Conservation (phyloP, 257 asterid genomes). For the Ocimum tenuiflorum region DNA sequence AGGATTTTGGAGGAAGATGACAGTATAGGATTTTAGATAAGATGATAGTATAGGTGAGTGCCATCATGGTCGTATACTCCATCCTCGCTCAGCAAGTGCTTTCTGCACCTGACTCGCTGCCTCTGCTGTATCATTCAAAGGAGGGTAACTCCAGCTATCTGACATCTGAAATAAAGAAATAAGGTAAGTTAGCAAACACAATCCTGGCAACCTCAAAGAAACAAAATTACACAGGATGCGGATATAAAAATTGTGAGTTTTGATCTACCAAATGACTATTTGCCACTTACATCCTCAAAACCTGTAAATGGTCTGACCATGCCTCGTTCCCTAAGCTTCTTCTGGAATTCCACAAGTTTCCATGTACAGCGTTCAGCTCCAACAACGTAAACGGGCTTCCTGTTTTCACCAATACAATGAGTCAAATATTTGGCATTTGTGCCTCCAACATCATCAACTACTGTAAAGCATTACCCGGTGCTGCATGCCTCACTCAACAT, state of each 20-base stretch:
- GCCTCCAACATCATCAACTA: constrained; percentile 13
- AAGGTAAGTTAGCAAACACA: not conserved
- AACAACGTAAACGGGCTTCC: constrained; percentile 91
- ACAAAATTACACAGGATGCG: not conserved
- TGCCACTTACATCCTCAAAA: constrained; percentile 84
- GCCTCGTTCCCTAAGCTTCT: constrained; percentile 69
- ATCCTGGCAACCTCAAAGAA: not conserved
- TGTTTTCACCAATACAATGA: constrained; percentile 26
- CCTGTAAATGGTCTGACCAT: constrained; percentile 92
- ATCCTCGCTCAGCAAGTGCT: constrained; percentile 84
- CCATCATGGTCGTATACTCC: constrained; percentile 61
- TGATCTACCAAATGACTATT: not conserved
- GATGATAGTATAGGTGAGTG: constrained; percentile 7
- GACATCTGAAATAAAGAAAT: constrained; percentile 57
- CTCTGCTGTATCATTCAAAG: constrained; percentile 72
- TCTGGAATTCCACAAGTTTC: constrained; percentile 83
- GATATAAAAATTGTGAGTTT: not conserved
- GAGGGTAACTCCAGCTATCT: constrained; percentile 95
- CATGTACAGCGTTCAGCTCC: constrained; percentile 88
- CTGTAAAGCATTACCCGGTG: constrained; percentile 64
- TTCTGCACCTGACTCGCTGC: constrained; percentile 74
- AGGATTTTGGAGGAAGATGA: not conserved
- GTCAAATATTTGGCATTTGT: constrained; percentile 13
- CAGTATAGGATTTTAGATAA: too few species aligned
- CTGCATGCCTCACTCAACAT: constrained; percentile 98